A percentile compares a stretch with the other conserved stretches of the same genome.
These are phyloP conservation scores for Kwoniella dendrophila DNA, from an alignment of 768 basidiomycete species.

Conservation along the genomic window DNA sequence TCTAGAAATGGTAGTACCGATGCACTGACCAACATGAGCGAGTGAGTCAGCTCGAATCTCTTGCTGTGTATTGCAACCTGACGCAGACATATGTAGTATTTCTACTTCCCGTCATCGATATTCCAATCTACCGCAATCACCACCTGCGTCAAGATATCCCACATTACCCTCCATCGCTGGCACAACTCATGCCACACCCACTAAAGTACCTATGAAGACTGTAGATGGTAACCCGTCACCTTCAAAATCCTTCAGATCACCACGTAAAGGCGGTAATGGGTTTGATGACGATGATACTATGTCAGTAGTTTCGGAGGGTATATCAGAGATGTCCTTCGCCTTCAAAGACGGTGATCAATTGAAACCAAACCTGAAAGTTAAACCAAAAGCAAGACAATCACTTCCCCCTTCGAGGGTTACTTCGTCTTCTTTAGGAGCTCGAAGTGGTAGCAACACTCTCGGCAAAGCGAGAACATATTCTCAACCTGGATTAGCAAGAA, in stretches of 20 bases:
- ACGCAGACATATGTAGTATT: conserved; percentile 26
- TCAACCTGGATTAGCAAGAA: conserved; percentile 17
- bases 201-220: conserved; percentile 61
- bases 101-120: conserved; percentile 18
- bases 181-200: conserved; percentile 53
- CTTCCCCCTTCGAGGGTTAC: conserved; percentile 78
- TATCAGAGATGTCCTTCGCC: conserved; percentile 52
- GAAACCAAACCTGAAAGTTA: conserved; percentile 7
- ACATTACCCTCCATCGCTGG: conserved; percentile 49
- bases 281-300: conserved; percentile 56
- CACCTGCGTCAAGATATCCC: conserved; percentile 2
- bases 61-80: neutral
- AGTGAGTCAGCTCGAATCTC: conserved; percentile 5
- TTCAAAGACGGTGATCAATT: conserved; percentile 47
- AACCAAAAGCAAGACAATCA: conserved; percentile 1
- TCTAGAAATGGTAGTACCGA: conserved; percentile 19
- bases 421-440: conserved; percentile 79
- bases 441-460: conserved; percentile 56
- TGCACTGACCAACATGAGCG: conserved; percentile 22
- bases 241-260: conserved; percentile 56
- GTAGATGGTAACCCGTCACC: conserved; percentile 65
- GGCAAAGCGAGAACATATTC: conserved; percentile 62
- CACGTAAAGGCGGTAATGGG: conserved; percentile 40
- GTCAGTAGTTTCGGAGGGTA: conserved; percentile 55
- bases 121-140: conserved; percentile 3